These are phyloP conservation scores for Xylaria acuta DNA, from an alignment of 495 filamentous ascomycete species.

Conservation along the genomic window DNA sequence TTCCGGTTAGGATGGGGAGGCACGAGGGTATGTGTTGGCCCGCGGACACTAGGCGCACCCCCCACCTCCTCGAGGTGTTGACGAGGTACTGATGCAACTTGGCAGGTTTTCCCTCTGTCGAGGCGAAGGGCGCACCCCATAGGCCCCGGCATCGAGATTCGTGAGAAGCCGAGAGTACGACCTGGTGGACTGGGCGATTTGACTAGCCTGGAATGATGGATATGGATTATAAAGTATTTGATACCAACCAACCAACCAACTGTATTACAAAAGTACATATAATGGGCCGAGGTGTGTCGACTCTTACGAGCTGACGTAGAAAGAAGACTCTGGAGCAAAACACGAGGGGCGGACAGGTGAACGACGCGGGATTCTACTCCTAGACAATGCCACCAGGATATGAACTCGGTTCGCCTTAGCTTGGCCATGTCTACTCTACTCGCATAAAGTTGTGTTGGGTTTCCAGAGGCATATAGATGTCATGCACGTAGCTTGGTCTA, in stretches of 20 bases:
- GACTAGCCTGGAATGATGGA: conserved; percentile 56
- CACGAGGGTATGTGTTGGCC: conserved; percentile 73
- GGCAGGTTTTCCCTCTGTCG: conserved; percentile 56
- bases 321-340: neutral
- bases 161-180: conserved; percentile 46
- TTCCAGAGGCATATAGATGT: conserved; percentile 28
- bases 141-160: conserved; percentile 61
- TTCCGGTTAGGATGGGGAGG: conserved; percentile 91
- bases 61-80: neutral
- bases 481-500: conserved; percentile 3
- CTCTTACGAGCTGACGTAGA: neutral
- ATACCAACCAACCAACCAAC: neutral
- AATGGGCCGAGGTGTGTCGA: neutral
- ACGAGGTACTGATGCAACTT: neutral
- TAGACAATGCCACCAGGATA: neutral
- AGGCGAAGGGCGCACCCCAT: conserved; percentile 53
- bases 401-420: neutral
- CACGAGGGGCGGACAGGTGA: neutral
- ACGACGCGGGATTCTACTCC: neutral
- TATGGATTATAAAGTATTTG: neutral
- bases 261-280: neutral
- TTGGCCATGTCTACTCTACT: neutral
- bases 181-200: conserved; percentile 48
- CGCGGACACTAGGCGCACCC: neutral
- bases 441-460: neutral